Conservation (phyloP, 2,329 filamentous ascomycete genomes). For the Fusarium sulawesiense region DNA sequence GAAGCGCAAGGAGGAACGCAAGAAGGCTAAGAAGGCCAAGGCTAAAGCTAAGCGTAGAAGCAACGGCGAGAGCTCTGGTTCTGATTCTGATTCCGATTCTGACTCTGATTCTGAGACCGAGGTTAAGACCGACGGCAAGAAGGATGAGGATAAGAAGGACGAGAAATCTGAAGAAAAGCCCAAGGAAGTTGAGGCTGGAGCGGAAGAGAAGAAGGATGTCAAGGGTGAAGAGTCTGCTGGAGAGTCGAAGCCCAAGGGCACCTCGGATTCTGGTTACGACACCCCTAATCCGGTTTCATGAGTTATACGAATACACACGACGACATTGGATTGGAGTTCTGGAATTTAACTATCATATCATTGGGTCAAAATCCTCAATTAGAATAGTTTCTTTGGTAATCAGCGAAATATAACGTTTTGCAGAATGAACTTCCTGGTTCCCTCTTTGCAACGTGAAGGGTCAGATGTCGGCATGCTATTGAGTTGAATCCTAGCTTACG, state of each 20-base stretch:
- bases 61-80: slow-evolving; percentile 39
- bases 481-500: background rate
- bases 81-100: slow-evolving; percentile 39
- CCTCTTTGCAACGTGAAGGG: background rate
- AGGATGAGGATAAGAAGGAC: slow-evolving; percentile 34
- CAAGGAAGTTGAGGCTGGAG: background rate
- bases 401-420: background rate
- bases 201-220: slow-evolving; percentile 24
- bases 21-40: slow-evolving; percentile 42
- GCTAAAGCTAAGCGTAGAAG: slow-evolving; percentile 41
- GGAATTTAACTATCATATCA: background rate
- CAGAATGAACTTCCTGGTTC: background rate
- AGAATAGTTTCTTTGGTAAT: background rate
- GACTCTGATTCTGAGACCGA: slow-evolving; percentile 30
- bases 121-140: slow-evolving; percentile 30
- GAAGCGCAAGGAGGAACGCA: slow-evolving; percentile 44
- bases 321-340: slow-evolving; percentile 24
- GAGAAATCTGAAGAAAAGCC: slow-evolving; percentile 20
- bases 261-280: slow-evolving; percentile 52
- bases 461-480: background rate
- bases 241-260: slow-evolving; percentile 44
- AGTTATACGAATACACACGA: slow-evolving; percentile 18
- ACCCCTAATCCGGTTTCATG: slow-evolving; percentile 42
- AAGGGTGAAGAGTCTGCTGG: slow-evolving; percentile 1
- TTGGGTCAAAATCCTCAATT: background rate